phyloP scores from a whole-genome alignment of 1,139 yeast species.

The Wickerhamomyces sp. region DNA sequence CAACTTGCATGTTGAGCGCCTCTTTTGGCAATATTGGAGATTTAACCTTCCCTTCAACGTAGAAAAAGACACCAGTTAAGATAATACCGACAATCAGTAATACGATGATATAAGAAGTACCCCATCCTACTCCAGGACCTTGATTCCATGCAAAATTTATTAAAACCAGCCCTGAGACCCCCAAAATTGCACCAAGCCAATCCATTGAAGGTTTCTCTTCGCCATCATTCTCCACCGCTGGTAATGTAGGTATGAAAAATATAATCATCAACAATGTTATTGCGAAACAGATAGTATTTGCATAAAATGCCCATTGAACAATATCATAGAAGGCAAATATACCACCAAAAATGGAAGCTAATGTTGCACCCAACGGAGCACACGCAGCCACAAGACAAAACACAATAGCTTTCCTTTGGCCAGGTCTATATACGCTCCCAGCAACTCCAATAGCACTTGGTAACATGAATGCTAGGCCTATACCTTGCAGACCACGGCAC shows the following conservation, averaged over 20 bases:
- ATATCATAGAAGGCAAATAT: constrained; percentile 37
- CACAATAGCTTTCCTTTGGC: constrained; percentile 43
- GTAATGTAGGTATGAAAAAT: constrained; percentile 33
- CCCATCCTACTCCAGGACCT: constrained; percentile 52
- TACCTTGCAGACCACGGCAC: constrained; percentile 50
- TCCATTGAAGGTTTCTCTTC: constrained; percentile 31
- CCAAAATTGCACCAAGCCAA: constrained; percentile 41
- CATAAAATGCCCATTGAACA: constrained; percentile 55
- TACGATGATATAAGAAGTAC: constrained; percentile 40
- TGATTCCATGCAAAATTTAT: constrained; percentile 53
- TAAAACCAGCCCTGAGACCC: constrained; percentile 43
- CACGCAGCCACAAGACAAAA: constrained; percentile 50
- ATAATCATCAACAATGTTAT: constrained; percentile 29
- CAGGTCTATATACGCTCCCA: constrained; percentile 44
- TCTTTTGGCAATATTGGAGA: constrained; percentile 45
- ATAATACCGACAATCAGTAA: constrained; percentile 39
- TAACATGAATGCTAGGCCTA: constrained; percentile 48
- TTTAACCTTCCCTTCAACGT: constrained; percentile 27
- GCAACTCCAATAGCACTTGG: constrained; percentile 52
- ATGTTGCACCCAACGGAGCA: constrained; percentile 52
- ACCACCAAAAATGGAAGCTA: constrained; percentile 47
- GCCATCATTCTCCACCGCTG: constrained; percentile 8
- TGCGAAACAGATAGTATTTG: constrained; percentile 36
- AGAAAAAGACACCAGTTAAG: constrained; percentile 28
- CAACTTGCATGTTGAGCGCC: constrained; percentile 31